Conservation (phyloP, 169 alveolate genomes). For the Sarcocystis neurona region DNA sequence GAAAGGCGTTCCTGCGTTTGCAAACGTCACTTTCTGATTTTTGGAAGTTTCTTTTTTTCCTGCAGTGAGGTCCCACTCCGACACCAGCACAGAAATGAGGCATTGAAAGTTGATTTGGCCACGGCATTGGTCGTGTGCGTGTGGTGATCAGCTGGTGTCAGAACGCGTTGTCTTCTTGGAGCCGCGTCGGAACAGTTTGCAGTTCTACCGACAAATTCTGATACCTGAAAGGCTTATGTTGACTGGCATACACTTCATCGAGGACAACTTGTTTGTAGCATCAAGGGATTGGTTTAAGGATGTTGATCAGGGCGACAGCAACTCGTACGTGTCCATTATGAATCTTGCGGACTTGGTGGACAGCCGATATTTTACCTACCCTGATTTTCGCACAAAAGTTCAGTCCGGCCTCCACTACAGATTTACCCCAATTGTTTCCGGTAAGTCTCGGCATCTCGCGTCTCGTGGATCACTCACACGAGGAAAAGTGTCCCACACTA, state of each 20-base stretch:
- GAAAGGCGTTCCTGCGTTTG: background rate
- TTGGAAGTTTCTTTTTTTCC: background rate
- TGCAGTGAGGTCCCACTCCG: background rate
- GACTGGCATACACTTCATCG: constrained; percentile 49
- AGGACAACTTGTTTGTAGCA: constrained; percentile 36
- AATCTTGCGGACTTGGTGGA: constrained; percentile 50
- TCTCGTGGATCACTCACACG: no score
- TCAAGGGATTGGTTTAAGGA: constrained; percentile 55
- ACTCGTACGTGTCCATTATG: constrained; percentile 25
- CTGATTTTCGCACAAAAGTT: constrained; percentile 59
- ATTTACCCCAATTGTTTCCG: constrained; percentile 56
- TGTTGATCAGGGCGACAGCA: constrained; percentile 25
- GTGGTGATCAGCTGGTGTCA: constrained; percentile 45
- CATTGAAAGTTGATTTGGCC: background rate
- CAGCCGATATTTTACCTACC: constrained; percentile 60
- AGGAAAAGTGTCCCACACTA: no score
- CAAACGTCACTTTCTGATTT: background rate
- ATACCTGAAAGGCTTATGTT: constrained; percentile 41
- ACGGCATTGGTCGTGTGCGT: background rate
- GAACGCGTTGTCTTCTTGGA: constrained; percentile 58
- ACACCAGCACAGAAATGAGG: background rate
- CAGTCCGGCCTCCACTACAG: constrained; percentile 62
- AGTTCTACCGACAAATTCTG: constrained; percentile 50
- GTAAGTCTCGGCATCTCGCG: constrained; percentile 8
- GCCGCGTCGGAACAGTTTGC: constrained; percentile 4